phyloP scores from a whole-genome alignment of 192 early-diverging fungal species.

The Mortierella alpina region DNA sequence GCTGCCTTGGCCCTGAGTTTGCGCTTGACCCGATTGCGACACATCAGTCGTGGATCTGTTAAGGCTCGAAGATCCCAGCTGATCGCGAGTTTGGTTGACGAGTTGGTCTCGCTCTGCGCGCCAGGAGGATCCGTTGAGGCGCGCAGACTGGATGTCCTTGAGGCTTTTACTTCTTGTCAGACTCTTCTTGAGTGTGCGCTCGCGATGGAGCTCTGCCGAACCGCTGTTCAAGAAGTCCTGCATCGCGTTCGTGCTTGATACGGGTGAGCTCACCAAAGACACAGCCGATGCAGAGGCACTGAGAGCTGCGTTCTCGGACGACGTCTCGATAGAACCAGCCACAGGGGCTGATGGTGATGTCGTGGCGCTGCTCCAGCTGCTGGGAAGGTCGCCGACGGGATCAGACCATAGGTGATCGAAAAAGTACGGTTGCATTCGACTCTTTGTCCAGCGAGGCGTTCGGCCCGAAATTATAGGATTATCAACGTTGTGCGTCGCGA shows the following conservation, averaged over 20 bases:
- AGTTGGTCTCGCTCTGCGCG: constrained; percentile 43
- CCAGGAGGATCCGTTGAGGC: constrained; percentile 43
- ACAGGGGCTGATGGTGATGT: background rate
- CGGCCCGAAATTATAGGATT: constrained; percentile 45
- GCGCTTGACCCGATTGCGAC: constrained; percentile 6
- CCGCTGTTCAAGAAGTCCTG: constrained; percentile 47
- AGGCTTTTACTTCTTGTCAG: constrained; percentile 45
- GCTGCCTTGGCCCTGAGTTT: background rate
- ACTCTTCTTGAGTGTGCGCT: constrained; percentile 49
- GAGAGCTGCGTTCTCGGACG: background rate
- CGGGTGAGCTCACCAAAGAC: constrained; percentile 11
- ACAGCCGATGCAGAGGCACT: constrained; percentile 18
- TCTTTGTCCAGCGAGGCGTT: constrained; percentile 49
- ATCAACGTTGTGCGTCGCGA: constrained; percentile 49
- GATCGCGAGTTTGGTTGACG: constrained; percentile 30
- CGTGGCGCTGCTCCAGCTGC: background rate
- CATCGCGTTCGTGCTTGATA: constrained; percentile 23
- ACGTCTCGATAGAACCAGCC: background rate
- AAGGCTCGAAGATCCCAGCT: background rate
- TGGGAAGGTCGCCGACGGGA: constrained; percentile 36
- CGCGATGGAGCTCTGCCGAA: constrained; percentile 40
- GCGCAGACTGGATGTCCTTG: constrained; percentile 40
- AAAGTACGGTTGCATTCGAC: constrained; percentile 48
- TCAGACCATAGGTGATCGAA: constrained; percentile 31
- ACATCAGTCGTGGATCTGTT: constrained; percentile 8